Base-by-base conservation (phyloP, 1,139 yeast genomes). In the Hemisphaericaspora subhashii region DNA sequence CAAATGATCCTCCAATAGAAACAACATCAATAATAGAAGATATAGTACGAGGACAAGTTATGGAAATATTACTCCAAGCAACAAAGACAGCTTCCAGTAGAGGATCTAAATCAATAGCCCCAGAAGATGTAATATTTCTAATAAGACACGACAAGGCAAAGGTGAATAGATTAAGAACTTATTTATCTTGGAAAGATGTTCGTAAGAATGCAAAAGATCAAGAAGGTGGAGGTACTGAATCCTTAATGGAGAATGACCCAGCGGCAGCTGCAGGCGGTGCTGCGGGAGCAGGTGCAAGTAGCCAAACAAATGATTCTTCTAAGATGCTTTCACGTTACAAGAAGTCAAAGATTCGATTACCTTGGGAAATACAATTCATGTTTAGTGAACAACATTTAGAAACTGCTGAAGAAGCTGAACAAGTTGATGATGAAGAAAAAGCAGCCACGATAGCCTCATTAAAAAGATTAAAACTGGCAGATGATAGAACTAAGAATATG, bases 301-400 rank as follows among this genome's bases (percentile, higher is more conserved):
- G 53, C 9, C 64, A 56, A 23, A 64, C 55, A 55, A 75, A 55
- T 64, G 81, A 65, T 60, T 79, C 66, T 47, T 63, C 79, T 23
- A 83, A 81, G 52, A 67, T 81, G 77, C 66, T 81, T 53, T 52
- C 57, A 5, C 76, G 85, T 47, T 79, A 80, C 55, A 86, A 87
- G 54, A 86, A 86, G 56, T 80, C 89, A 37, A 83, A 85, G 49
- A 83, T 92, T 33, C 72, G 95, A 48, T 68, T 92, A 33, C 98
- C 98, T 0, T 92, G 99, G 99, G 98, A 92, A 57, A 61, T 90
- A 39, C 90, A 86, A 50, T 88, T 87, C 52, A 88, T 90, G 96
- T 94, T 92, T 55, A 73, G 84, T 42, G 96, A 92, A 55, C 96
- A 86, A 54, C 92, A 94, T 15, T 60, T 86, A 40, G 94, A 85